Conservation (phyloP, 1,139 yeast genomes). For the Candida tunisiensis region DNA sequence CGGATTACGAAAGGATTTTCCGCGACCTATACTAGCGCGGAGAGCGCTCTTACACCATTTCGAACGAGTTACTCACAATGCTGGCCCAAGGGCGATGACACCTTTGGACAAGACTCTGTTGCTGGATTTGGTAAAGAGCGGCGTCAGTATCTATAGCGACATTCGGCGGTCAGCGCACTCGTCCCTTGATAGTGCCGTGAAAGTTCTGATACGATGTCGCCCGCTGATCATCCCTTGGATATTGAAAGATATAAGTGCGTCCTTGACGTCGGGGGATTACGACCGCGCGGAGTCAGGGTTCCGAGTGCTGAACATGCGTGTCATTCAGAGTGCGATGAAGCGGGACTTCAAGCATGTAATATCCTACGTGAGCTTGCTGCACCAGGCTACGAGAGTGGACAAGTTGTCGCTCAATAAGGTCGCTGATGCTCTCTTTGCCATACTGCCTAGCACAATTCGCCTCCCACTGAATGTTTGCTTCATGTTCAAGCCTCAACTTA, state of each 20-base stretch:
- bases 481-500: constrained; percentile 5
- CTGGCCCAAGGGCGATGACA: constrained; percentile 60
- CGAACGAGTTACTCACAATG: constrained; percentile 56
- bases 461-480: constrained; percentile 9
- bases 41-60: constrained; percentile 67
- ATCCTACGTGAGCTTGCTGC: constrained; percentile 30
- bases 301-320: constrained; percentile 18
- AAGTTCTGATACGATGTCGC: constrained; percentile 52
- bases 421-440: constrained; percentile 23
- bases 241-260: constrained; percentile 32
- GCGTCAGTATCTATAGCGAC: constrained; percentile 57
- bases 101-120: constrained; percentile 47
- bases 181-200: constrained; percentile 53
- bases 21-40: constrained; percentile 63
- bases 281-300: constrained; percentile 57
- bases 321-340: constrained; percentile 30
- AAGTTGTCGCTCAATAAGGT: constrained; percentile 21
- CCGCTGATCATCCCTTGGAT: constrained; percentile 20
- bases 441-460: constrained; percentile 24
- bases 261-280: constrained; percentile 36
- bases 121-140: constrained; percentile 48
- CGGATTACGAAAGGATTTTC: constrained; percentile 51
- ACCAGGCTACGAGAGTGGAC: constrained; percentile 42
- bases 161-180: constrained; percentile 58
- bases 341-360: constrained; percentile 40